phyloP scores from a whole-genome alignment of 2,329 filamentous ascomycete genomes.

The Chrysoporthe puriensis region DNA sequence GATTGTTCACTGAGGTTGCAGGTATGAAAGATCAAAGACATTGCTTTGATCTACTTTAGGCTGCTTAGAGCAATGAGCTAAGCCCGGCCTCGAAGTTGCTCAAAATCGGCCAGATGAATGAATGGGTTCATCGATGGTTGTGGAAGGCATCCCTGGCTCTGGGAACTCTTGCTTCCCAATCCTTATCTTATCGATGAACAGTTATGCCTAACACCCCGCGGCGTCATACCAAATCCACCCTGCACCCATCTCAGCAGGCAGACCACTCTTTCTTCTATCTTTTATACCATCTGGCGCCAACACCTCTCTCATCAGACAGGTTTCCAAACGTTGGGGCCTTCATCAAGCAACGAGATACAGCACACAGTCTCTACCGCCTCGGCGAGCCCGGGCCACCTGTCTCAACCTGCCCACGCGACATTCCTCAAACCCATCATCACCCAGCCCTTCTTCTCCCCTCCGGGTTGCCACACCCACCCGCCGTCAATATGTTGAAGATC shows the following conservation, averaged over 20 bases:
- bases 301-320: neutral
- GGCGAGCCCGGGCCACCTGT: neutral
- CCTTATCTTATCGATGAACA: conserved; percentile 9
- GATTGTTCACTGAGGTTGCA: too few relatives aligned
- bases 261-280: neutral
- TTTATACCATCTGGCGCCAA: neutral
- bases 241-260: neutral
- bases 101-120: too few relatives aligned
- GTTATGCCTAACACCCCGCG: conserved; percentile 3
- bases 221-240: conserved; percentile 4
- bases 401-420: conserved; percentile 5
- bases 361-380: conserved; percentile 3
- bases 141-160: neutral
- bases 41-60: too few relatives aligned
- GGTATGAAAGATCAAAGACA: too few relatives aligned
- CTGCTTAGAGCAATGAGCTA: too few relatives aligned
- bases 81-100: too few relatives aligned
- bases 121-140: neutral
- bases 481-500: conserved; percentile 90
- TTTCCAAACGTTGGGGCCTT: neutral
- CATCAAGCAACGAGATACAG: neutral
- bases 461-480: conserved; percentile 20
- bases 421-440: neutral
- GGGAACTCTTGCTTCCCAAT: neutral
- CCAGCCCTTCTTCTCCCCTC: neutral